Percentiles rank a stretch among this genome's conserved stretches.
Evolutionary conservation across 2,329 filamentous ascomycete species (phyloP).

Genomic region (Chaetothyriales sp.): DNA sequence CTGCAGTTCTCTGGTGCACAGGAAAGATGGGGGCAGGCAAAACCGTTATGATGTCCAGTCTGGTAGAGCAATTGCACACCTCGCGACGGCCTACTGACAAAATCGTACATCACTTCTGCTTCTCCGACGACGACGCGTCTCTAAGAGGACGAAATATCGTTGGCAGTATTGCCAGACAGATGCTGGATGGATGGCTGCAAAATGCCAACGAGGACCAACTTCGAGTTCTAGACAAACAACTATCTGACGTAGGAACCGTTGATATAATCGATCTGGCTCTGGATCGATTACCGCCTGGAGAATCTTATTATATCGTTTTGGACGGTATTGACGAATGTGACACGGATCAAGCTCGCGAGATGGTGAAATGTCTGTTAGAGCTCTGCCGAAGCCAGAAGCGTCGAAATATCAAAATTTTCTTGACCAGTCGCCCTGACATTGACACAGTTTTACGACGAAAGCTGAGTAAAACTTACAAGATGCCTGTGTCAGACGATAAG

Average conservation of each 20-base stretch:
- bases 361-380: not conserved
- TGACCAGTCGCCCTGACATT: conserved; percentile 9
- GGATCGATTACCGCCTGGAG: not conserved
- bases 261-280: conserved; percentile 1
- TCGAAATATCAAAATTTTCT: conserved; percentile 5
- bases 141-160: conserved; percentile 11
- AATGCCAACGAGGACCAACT: conserved; percentile 1
- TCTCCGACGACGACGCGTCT: conserved; percentile 3
- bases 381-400: not conserved
- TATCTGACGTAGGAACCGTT: not conserved
- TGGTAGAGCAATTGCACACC: conserved; percentile 6
- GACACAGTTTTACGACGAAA: conserved; percentile 1
- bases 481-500: not conserved
- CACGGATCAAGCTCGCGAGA: not conserved
- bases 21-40: conserved; percentile 13
- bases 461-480: not conserved
- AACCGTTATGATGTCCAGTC: conserved; percentile 12
- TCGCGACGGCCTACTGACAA: conserved; percentile 2
- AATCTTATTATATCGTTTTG: conserved; percentile 3
- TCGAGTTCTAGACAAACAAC: not conserved
- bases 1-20: conserved; percentile 9
- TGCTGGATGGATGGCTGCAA: conserved; percentile 5
- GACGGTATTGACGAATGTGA: conserved; percentile 6
- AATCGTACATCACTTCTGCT: conserved; percentile 12
- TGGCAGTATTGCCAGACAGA: conserved; percentile 11